Evolutionary conservation across 306 rosid genomes (phyloP), one percentile per base, ranked within the genome.

Genomic region (Cicer yamashitae): DNA sequence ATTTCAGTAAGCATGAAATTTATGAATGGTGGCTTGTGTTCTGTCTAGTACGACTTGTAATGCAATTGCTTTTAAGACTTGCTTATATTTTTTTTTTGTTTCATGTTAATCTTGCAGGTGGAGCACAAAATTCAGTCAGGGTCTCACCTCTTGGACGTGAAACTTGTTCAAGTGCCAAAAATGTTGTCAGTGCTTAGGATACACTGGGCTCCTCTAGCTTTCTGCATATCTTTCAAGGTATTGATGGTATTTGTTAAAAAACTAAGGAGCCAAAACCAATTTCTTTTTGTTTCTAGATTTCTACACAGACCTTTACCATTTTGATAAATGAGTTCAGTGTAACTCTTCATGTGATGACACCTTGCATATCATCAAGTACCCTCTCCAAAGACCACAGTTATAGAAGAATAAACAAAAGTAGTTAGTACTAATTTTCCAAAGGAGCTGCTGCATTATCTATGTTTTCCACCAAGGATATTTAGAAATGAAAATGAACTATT

Each of bases 61-160:
- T 41, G 71, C 57, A 22, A 7, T 71, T 7, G 45, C 45, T 60
- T 34, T 7, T 60, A 37, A 7, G 67, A 60, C 5, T 37, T 60
- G 11, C 11, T 13, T 60, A 9, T 34, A 34, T n/a, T 7, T 60
- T 60, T 12, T 40, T 34, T 12, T 40, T 70, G 74, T 30, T 75
- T 43, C 34, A 40, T 14, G 44, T 81, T 62, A 8, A 59, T 79
- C 74, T 37, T 92, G 81, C 87, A 92, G 98, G 97, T 78, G 43
- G 96, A 86, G 61, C 99, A 94, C 83, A 94, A 94, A 84, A 92
- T 92, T 77, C 98, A 92, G 86, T 94, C 97, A 40, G 96, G 90
- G 74, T 85, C 96, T 76, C 90, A 88, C 63, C 85, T 94, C 9
- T 87, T 90, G 83, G 94, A 94, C 38, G 90, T 92, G 86, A 85